Base-by-base conservation (phyloP, 2,329 filamentous ascomycete species). In the Aspergillus neotritici region DNA sequence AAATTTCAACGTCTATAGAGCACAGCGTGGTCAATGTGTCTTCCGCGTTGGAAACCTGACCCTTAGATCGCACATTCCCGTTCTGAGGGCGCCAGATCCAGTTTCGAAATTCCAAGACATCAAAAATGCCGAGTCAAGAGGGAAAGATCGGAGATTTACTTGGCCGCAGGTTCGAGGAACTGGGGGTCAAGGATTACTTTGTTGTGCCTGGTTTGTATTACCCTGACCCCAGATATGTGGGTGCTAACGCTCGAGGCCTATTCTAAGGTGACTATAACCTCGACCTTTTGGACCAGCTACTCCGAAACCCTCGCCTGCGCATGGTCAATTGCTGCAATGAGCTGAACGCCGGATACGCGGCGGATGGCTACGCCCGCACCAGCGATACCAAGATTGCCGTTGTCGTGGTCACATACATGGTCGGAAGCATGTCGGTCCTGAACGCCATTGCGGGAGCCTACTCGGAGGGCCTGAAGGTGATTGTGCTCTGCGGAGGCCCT, bases 251-350 rank as follows among this genome's bases (percentile, higher is more conserved):
- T n/a, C n/a, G n/a, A n/a, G n/a, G 36, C 10, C 5, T 3, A 2
- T 11, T 10, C 28, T 4, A 2, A 46, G 46, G 46, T 2, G 46
- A 49, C 12, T 31, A 36, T 1, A 49, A 46, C 9, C 14, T 49
- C 3, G 14, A 14, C 2, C 46, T 49, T 3, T 13, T 49, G 10
- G 43, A 49, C 15, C 14, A 28, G 5, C 7, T 49, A 3, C 21
- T 46, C 4, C 31, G 41, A 12, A 46, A 38, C 4, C 30, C 44
- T 11, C 11, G 31, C 9, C 33, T 49, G 10, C 43, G 34, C 2
- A 43, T 46, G 45, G 40, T 51, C 2, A 34, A 34, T 5, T 47
- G 49, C 15, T 51, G 49, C 39, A 51, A 51, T 14, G 49, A 50
- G 31, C 13, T 51, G 14, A 51, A 51, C 17, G 34, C 41, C 1